Evolutionary conservation across 495 filamentous ascomycete species (phyloP).

Genomic region (Penicillium taxi): DNA sequence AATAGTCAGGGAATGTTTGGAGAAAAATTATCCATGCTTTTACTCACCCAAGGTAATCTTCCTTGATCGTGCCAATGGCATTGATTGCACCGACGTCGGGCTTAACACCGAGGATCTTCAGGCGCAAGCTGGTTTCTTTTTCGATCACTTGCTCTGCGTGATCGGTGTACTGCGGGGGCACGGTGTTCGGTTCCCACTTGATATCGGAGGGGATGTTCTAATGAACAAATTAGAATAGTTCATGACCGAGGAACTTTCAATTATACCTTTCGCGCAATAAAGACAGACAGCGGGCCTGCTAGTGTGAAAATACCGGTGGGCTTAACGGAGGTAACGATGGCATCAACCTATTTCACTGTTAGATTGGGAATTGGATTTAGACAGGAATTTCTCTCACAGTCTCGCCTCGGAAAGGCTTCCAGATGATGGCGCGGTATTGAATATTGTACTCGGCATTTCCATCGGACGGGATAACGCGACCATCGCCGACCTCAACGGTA

Average conservation of each 20-base stretch:
- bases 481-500: conserved; percentile 82
- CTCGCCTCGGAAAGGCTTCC: conserved; percentile 94
- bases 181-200: conserved; percentile 84
- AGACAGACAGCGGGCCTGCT: conserved; percentile 78
- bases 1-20: conserved; percentile 1
- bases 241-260: not conserved
- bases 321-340: conserved; percentile 81
- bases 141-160: conserved; percentile 90
- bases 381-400: conserved; percentile 46
- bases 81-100: conserved; percentile 89
- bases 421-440: conserved; percentile 90
- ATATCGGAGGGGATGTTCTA: conserved; percentile 90
- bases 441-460: conserved; percentile 92
- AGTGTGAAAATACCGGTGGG: conserved; percentile 87
- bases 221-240: conserved; percentile 14
- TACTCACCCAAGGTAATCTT: conserved; percentile 54
- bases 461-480: conserved; percentile 79
- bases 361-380: conserved; percentile 8
- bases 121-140: conserved; percentile 82
- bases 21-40: not conserved
- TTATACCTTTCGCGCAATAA: conserved; percentile 79
- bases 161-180: conserved; percentile 76
- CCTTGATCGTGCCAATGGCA: conserved; percentile 95
- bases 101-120: conserved; percentile 87
- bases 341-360: conserved; percentile 61